phyloP scores from a whole-genome alignment of 176 grass and related monocot genomes.

The Avena eriantha region DNA sequence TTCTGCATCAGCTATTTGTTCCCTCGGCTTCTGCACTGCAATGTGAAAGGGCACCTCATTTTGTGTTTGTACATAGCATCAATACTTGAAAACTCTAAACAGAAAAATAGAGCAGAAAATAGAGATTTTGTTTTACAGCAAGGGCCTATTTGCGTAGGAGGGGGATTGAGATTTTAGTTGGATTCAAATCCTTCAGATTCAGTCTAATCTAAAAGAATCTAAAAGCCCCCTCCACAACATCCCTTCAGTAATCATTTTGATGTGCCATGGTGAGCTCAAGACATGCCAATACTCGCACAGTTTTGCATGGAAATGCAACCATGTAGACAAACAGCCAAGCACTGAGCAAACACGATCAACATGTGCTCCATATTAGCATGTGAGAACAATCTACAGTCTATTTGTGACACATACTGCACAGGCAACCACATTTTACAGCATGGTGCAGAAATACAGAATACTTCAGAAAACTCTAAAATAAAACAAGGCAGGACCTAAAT shows the following conservation, averaged over 20 bases:
- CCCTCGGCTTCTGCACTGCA: slow-evolving; percentile 90
- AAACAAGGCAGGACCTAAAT: background rate
- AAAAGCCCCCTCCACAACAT: background rate
- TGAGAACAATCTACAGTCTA: background rate
- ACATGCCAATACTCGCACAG: slow-evolving; percentile 3
- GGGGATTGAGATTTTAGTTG: background rate
- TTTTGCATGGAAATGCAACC: slow-evolving; percentile 34
- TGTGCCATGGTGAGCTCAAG: background rate
- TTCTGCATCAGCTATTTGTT: slow-evolving; percentile 95
- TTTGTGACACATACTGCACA: background rate
- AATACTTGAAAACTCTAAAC: background rate
- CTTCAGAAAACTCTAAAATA: background rate
- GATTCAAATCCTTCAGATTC: slow-evolving; percentile 1
- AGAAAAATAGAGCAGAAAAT: background rate
- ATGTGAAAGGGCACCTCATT: background rate
- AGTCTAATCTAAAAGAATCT: background rate
- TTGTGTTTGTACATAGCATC: background rate
- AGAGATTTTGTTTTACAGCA: background rate
- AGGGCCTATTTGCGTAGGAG: background rate
- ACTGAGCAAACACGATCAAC: background rate
- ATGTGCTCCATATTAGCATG: background rate
- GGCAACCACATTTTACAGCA: background rate
- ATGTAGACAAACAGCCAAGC: background rate
- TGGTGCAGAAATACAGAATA: background rate
- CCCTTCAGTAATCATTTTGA: background rate